These are phyloP conservation scores for Trametes meyenii DNA, from an alignment of 768 basidiomycete species.

Conservation along the genomic window DNA sequence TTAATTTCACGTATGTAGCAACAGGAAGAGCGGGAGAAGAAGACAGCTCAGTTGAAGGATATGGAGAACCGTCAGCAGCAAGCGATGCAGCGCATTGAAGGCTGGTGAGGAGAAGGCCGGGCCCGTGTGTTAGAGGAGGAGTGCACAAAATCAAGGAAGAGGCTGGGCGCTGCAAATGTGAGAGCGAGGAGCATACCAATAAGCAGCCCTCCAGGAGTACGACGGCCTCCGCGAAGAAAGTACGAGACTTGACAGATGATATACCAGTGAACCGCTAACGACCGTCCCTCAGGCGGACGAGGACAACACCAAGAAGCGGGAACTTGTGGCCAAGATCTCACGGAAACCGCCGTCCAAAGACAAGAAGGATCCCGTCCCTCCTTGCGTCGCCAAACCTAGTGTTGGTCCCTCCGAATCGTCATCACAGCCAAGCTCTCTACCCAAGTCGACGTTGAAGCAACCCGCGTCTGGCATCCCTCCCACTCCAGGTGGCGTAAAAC, in stretches of 20 bases:
- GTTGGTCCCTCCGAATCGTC: constrained; percentile 26
- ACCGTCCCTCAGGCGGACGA: constrained; percentile 54
- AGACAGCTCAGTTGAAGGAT: constrained; percentile 70
- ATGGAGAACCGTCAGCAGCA: constrained; percentile 82
- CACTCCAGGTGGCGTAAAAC: constrained; percentile 12
- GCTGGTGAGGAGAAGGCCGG: constrained; percentile 78
- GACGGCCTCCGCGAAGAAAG: constrained; percentile 55
- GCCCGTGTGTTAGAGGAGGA: constrained; percentile 66
- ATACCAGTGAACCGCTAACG: neutral
- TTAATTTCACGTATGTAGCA: constrained; percentile 56
- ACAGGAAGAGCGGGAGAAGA: constrained; percentile 86
- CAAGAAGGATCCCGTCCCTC: constrained; percentile 38
- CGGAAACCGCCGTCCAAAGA: constrained; percentile 67
- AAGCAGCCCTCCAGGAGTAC: constrained; percentile 59
- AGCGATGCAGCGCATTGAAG: constrained; percentile 70
- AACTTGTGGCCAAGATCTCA: constrained; percentile 49
- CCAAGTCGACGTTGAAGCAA: constrained; percentile 19
- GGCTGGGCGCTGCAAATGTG: constrained; percentile 76
- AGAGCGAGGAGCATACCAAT: constrained; percentile 75
- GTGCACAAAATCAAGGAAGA: constrained; percentile 72
- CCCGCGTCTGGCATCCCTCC: constrained; percentile 7
- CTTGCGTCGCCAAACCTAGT: constrained; percentile 37
- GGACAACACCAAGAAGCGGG: constrained; percentile 72
- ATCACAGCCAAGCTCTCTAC: constrained; percentile 13
- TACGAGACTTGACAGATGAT: constrained; percentile 36